Evolutionary conservation across 192 early-diverging fungal genomes (phyloP).

Genomic region (Phlyctochytrium planicorne): DNA sequence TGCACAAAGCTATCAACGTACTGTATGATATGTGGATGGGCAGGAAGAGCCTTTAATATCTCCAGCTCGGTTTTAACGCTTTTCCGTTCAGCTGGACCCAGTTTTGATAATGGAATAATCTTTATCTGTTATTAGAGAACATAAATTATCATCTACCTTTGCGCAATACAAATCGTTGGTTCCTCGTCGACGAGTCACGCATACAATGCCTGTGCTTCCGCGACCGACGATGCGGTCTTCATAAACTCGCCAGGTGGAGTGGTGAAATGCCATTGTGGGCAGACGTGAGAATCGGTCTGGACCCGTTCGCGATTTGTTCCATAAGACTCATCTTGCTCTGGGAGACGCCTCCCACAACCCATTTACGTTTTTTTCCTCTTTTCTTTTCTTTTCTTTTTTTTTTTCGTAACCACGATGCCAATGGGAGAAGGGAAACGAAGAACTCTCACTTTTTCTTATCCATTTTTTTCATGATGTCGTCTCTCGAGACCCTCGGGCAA

Average conservation of each 20-base stretch:
- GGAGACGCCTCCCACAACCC: too few species aligned
- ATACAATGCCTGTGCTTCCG: not conserved
- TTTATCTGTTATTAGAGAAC: too few species aligned
- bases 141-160: too few species aligned
- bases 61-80: conserved; percentile 8
- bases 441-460: too few species aligned
- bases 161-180: not conserved
- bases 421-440: not conserved
- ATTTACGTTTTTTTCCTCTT: not conserved
- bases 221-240: not conserved
- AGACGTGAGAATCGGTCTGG: too few species aligned
- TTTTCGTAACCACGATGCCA: too few species aligned
- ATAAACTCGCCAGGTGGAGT: not conserved
- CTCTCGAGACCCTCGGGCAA: too few species aligned
- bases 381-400: not conserved
- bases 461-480: too few species aligned
- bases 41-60: conserved; percentile 7
- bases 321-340: too few species aligned
- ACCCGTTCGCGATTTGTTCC: too few species aligned
- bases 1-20: conserved; percentile 27
- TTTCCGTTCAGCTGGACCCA: conserved; percentile 1
- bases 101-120: too few species aligned
- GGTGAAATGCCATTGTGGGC: too few species aligned
- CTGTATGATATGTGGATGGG: conserved; percentile 26
- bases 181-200: not conserved